Base-by-base conservation (phyloP, 1,139 yeast genomes). In the Geotrichum aggregatum region DNA sequence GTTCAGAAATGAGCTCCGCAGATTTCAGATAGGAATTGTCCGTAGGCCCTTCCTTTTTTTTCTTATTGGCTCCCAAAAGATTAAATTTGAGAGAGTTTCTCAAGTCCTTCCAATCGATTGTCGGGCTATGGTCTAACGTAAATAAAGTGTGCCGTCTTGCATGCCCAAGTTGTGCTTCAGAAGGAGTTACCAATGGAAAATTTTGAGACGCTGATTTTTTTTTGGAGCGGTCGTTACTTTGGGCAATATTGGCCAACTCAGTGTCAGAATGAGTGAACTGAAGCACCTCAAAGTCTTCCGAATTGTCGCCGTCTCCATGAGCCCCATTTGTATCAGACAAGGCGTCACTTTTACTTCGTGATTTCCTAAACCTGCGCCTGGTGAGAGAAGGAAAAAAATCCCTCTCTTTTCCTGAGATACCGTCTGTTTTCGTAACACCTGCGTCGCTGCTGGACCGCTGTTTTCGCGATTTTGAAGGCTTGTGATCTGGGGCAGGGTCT, bases 1-100 rank as follows among this genome's bases (percentile, higher is more conserved):
- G 72, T 43, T 87, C 79, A 18, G 80, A 78, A 3, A 89, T 72
- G 52, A 88, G 72, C 52, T 76, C 79, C 11, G 82, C 79, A 0
- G 94, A 88, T 58, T 87, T 74, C 55, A 74, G 63, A 54, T 70
- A 59, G 11, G 64, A 64, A 33, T 56, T 58, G 45, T 59, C 63
- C 8, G 63, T 63, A 14, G 54, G 54, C 6, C 54, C 56, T 50
- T 61, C 61, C 19, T 62, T 65, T 18, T 61, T 58, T 50, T 61
- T 65, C 56, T 61, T 63, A 42, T 57, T 60, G 14, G 57, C 8
- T 34, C 58, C 58, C 26, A 58, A 55, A 31, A 65, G 52, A 18
- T 59, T 63, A 51, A 62, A 62, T 14, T 59, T 56, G 34, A 65
- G 54, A 1, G 64, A 58, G 35, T 63, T 61, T 34, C 59, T 59